phyloP scores from a whole-genome alignment of 495 filamentous ascomycete genomes.

The Annulohypoxylon nitens region DNA sequence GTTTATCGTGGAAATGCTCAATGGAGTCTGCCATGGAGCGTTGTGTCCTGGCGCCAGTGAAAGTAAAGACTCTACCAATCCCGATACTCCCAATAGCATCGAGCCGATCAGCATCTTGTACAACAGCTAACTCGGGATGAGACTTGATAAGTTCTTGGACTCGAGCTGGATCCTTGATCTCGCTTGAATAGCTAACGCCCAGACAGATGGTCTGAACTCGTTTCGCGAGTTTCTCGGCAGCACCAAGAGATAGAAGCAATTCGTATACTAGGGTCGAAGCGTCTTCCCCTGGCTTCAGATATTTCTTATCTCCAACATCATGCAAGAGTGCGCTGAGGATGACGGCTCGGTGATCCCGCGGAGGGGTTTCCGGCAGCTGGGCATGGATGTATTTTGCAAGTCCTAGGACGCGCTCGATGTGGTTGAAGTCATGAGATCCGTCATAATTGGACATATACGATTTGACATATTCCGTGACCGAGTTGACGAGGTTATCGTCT shows the following conservation, averaged over 20 bases:
- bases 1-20: conserved; percentile 83
- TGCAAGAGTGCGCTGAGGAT: conserved; percentile 83
- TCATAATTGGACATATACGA: conserved; percentile 86
- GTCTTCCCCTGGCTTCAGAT: conserved; percentile 67
- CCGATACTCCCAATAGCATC: conserved; percentile 91
- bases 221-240: conserved; percentile 65
- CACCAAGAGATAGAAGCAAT: conserved; percentile 70
- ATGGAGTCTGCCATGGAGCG: conserved; percentile 71
- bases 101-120: conserved; percentile 91
- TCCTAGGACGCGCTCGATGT: conserved; percentile 82
- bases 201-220: conserved; percentile 77
- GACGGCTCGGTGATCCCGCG: conserved; percentile 67
- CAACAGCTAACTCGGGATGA: conserved; percentile 82
- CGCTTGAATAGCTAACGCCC: conserved; percentile 82
- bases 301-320: conserved; percentile 90
- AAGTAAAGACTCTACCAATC: conserved; percentile 83
- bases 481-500: conserved; percentile 58
- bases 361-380: conserved; percentile 55
- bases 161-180: conserved; percentile 68
- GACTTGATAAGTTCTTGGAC: conserved; percentile 66
- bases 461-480: conserved; percentile 70
- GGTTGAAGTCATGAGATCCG: conserved; percentile 85
- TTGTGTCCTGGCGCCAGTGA: conserved; percentile 72
- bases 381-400: conserved; percentile 73
- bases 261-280: conserved; percentile 66